phyloP scores from a whole-genome alignment of 2,329 filamentous ascomycete species.

The Didymella sp. region DNA sequence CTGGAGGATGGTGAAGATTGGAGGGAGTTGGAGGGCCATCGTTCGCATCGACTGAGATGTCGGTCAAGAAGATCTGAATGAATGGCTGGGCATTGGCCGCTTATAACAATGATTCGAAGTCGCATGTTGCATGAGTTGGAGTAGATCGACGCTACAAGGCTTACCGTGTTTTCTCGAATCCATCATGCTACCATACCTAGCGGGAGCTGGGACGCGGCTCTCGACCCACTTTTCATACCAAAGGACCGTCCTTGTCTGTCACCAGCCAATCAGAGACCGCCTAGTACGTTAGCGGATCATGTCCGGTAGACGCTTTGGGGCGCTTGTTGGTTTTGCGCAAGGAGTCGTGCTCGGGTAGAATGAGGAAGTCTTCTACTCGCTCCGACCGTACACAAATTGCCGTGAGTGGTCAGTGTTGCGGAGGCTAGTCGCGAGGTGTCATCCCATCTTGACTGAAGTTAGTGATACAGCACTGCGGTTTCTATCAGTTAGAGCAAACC shows the following conservation, averaged over 20 bases:
- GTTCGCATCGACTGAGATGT: background rate
- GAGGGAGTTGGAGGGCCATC: conserved; percentile 19
- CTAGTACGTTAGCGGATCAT: conserved; percentile 5
- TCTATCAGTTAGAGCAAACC: background rate
- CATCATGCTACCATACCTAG: background rate
- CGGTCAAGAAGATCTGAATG: background rate
- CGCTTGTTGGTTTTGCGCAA: background rate
- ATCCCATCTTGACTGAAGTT: background rate
- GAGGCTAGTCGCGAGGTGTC: background rate
- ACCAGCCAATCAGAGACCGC: background rate
- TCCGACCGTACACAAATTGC: background rate
- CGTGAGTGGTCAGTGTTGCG: background rate
- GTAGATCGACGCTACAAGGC: background rate
- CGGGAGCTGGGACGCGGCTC: background rate
- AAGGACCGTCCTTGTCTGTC: background rate
- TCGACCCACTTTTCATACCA: conserved; percentile 11
- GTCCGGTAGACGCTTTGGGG: background rate
- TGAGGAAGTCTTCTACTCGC: background rate
- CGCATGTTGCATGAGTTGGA: background rate
- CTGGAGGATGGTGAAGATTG: conserved; percentile 17
- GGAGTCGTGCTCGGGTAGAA: background rate
- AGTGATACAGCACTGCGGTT: background rate
- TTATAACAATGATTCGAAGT: too few species aligned
- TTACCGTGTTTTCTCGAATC: background rate
- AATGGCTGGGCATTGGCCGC: background rate